These are phyloP conservation scores for Collybia sp. DNA, from an alignment of 768 basidiomycete species.

Conservation along the genomic window DNA sequence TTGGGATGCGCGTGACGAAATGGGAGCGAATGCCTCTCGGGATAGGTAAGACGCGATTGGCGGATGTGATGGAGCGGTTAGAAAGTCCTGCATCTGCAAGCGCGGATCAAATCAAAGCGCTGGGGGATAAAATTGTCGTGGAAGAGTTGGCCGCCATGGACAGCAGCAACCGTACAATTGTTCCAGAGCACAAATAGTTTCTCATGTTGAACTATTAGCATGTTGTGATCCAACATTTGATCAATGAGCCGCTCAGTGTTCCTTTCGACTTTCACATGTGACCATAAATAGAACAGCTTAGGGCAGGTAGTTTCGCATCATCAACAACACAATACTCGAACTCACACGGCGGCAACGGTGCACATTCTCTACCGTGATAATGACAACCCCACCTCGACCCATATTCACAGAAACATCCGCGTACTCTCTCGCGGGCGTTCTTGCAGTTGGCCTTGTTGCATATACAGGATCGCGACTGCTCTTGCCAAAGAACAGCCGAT, in stretches of 20 bases:
- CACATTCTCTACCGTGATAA: background rate
- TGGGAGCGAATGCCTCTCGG: slow-evolving; percentile 67
- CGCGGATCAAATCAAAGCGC: slow-evolving; percentile 17
- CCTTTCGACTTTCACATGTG: no score
- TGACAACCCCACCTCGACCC: background rate
- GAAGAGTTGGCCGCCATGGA: slow-evolving; percentile 16
- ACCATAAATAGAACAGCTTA: no score
- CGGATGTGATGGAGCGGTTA: slow-evolving; percentile 18
- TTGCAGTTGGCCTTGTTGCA: slow-evolving; percentile 44
- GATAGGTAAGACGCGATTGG: slow-evolving; percentile 27
- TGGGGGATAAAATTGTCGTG: slow-evolving; percentile 26
- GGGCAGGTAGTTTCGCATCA: no score
- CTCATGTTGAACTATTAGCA: no score
- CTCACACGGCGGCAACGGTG: no score
- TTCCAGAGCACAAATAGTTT: no score
- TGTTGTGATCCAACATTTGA: no score
- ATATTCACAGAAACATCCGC: slow-evolving; percentile 60
- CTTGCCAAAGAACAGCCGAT: slow-evolving; percentile 58
- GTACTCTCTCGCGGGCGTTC: slow-evolving; percentile 59
- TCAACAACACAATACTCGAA: no score
- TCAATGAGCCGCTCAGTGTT: no score
- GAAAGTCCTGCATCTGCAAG: slow-evolving; percentile 10
- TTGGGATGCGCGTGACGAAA: slow-evolving; percentile 78
- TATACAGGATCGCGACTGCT: slow-evolving; percentile 47
- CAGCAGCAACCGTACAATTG: background rate